Evolutionary conservation across 345 rosid species (phyloP).

Genomic region (Hibiscus mutabilis): DNA sequence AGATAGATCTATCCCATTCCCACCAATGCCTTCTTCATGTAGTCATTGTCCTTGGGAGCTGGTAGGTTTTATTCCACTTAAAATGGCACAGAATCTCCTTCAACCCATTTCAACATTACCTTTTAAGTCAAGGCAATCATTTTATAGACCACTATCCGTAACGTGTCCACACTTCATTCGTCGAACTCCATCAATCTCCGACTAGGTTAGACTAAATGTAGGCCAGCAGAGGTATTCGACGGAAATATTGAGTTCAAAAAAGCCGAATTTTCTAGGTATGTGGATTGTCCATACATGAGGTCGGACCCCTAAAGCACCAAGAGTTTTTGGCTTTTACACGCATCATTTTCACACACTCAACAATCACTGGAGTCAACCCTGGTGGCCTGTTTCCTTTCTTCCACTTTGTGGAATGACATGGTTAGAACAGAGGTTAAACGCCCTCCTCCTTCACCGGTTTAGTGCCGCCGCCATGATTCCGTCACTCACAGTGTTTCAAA

Average conservation of each 20-base stretch:
- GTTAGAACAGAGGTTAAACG: no score
- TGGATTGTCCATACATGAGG: no score
- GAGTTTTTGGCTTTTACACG: neutral
- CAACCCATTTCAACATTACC: neutral
- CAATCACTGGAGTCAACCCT: constrained; percentile 6
- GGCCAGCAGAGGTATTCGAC: neutral
- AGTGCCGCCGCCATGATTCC: neutral
- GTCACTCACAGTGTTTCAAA: neutral
- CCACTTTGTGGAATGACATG: neutral
- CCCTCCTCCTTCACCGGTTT: neutral
- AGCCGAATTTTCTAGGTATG: neutral
- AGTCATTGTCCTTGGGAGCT: constrained; percentile 7
- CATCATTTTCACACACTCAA: neutral
- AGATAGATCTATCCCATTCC: neutral
- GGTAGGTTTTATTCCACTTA: constrained; percentile 14
- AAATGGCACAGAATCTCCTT: neutral
- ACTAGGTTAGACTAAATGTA: no score
- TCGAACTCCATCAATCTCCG: neutral
- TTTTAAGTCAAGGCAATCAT: constrained; percentile 7
- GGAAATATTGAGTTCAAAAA: constrained; percentile 9
- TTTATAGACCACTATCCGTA: neutral
- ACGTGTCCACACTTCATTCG: neutral
- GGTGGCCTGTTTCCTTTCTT: neutral
- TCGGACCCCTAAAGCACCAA: neutral
- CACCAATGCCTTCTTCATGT: neutral